Conservation (phyloP, 2,329 filamentous ascomycete genomes). For the Penicillium nordicum region DNA sequence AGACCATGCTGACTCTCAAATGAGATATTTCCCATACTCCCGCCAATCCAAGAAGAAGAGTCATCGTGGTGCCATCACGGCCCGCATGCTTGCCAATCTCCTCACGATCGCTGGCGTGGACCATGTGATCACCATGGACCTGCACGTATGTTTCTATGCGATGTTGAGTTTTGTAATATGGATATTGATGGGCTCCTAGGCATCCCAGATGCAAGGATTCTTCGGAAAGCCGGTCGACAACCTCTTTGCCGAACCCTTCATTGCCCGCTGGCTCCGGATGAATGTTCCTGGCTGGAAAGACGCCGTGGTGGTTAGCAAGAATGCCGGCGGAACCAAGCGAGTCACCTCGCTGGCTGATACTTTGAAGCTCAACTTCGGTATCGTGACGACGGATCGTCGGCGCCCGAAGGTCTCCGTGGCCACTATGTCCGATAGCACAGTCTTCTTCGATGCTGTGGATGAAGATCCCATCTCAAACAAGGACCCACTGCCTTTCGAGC, state of each 20-base stretch:
- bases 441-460: constrained; percentile 64
- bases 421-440: constrained; percentile 74
- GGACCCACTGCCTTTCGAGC: constrained; percentile 28
- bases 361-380: constrained; percentile 94
- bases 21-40: constrained; percentile 92
- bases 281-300: constrained; percentile 83
- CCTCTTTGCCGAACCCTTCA: constrained; percentile 89
- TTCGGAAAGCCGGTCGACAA: constrained; percentile 98
- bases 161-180: neutral
- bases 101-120: constrained; percentile 91
- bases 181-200: constrained; percentile 39
- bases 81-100: constrained; percentile 93
- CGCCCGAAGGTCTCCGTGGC: constrained; percentile 43
- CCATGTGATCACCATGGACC: constrained; percentile 94
- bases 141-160: constrained; percentile 60
- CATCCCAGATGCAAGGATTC: constrained; percentile 99
- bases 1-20: constrained; percentile 37
- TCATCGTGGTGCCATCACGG: constrained; percentile 91
- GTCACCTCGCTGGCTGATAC: constrained; percentile 95
- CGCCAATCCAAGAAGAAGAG: constrained; percentile 99
- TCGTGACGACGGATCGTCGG: constrained; percentile 66
- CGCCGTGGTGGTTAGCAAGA: constrained; percentile 96
- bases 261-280: constrained; percentile 90
- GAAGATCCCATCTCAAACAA: constrained; percentile 33
- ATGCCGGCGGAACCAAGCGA: constrained; percentile 92